Evolutionary conservation across 192 early-diverging fungal species (phyloP).

Genomic region (Spizellomyces punctatus): DNA sequence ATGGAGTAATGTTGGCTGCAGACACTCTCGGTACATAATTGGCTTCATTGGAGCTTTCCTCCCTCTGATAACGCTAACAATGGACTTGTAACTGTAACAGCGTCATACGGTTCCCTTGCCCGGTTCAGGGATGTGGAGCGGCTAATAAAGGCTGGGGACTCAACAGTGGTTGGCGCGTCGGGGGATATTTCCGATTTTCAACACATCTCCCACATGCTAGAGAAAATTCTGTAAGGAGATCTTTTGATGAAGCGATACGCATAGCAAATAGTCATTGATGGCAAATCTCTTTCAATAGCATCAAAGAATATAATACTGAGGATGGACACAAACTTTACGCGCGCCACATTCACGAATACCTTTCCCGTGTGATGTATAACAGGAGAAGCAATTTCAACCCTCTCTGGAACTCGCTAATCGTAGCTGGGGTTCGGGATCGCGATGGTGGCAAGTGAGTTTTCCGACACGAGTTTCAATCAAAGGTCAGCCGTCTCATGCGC

Average conservation of each 20-base stretch:
- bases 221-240: slow-evolving; percentile 24
- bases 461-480: not conserved
- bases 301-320: slow-evolving; percentile 83
- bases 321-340: slow-evolving; percentile 88
- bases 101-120: slow-evolving; percentile 91
- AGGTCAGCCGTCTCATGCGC: not conserved
- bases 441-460: slow-evolving; percentile 56
- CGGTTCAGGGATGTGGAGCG: slow-evolving; percentile 90
- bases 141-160: slow-evolving; percentile 74
- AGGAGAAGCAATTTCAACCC: slow-evolving; percentile 88
- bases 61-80: not conserved
- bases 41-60: not conserved
- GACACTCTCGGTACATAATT: slow-evolving; percentile 75
- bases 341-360: slow-evolving; percentile 86
- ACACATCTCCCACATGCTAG: slow-evolving; percentile 81
- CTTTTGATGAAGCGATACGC: not conserved
- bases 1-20: slow-evolving; percentile 95
- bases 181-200: slow-evolving; percentile 96
- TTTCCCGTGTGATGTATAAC: slow-evolving; percentile 89
- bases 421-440: slow-evolving; percentile 82
- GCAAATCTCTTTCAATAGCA: slow-evolving; percentile 52
- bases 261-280: not conserved
- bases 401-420: slow-evolving; percentile 93
- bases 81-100: slow-evolving; percentile 37
- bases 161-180: slow-evolving; percentile 86